Evolutionary conservation across 305 asterid genomes (phyloP).

Genomic region (Petunia hybrid): DNA sequence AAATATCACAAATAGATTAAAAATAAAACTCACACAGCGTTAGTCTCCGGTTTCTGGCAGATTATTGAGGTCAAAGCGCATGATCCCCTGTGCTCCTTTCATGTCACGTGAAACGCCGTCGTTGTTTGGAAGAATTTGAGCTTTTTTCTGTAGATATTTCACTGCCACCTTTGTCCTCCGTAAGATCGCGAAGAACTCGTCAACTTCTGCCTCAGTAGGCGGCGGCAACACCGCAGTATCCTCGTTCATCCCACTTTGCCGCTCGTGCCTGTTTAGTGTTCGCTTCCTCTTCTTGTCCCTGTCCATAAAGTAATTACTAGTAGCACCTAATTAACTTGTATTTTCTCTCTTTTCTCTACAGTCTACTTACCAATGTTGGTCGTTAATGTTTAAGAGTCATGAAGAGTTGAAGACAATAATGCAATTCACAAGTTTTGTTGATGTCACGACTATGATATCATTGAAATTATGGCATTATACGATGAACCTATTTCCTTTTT

Average conservation of each 20-base stretch:
- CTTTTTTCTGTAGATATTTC: conserved; percentile 46
- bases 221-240: conserved; percentile 39
- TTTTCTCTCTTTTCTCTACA: background rate
- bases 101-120: conserved; percentile 25
- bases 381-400: background rate
- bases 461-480: background rate
- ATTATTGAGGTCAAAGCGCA: conserved; percentile 54
- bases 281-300: conserved; percentile 48
- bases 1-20: background rate
- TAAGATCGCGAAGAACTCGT: conserved; percentile 68
- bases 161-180: conserved; percentile 65
- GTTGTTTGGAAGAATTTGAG: conserved; percentile 4
- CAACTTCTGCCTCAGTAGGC: conserved; percentile 79
- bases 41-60: conserved; percentile 54
- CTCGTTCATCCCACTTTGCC: background rate
- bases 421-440: background rate
- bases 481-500: no score
- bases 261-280: conserved; percentile 30
- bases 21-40: background rate
- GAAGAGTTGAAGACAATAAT: background rate
- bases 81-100: conserved; percentile 23
- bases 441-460: conserved; percentile 5
- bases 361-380: background rate
- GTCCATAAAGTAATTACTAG: background rate
- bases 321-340: no score